Conservation (phyloP, 257 asterid species). For the Fraxinus quadrangulata region DNA sequence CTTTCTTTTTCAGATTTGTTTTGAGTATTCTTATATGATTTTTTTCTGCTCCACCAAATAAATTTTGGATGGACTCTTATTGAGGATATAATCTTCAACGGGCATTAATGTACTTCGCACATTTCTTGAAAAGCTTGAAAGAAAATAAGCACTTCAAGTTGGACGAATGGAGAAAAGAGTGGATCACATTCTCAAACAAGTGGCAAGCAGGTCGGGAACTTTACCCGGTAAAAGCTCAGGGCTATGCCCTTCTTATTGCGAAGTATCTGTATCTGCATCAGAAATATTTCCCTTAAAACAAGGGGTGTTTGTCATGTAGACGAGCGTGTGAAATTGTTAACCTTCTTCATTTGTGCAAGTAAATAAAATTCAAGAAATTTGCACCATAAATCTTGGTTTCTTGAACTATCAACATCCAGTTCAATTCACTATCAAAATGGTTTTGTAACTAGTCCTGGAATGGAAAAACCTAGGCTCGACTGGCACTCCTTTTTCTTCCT, state of each 20-base stretch:
- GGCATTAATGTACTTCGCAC: slow-evolving; percentile 72
- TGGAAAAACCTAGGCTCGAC: not conserved
- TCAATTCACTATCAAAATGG: not conserved
- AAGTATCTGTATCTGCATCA: slow-evolving; percentile 47
- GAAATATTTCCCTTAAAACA: slow-evolving; percentile 54
- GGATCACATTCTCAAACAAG: slow-evolving; percentile 81
- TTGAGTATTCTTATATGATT: not conserved
- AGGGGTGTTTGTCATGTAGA: not conserved
- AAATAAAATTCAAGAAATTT: not conserved
- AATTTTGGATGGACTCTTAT: slow-evolving; percentile 81
- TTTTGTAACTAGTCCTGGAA: not conserved
- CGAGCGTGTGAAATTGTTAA: not conserved
- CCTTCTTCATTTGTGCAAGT: slow-evolving; percentile 1
- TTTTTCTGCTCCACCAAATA: slow-evolving; percentile 60
- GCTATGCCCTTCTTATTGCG: slow-evolving; percentile 71
- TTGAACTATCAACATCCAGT: not conserved
- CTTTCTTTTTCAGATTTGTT: not conserved
- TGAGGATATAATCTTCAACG: slow-evolving; percentile 79
- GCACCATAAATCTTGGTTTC: not conserved
- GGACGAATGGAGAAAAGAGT: slow-evolving; percentile 82
- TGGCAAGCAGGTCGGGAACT: slow-evolving; percentile 72
- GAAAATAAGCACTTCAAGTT: slow-evolving; percentile 54
- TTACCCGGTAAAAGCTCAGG: slow-evolving; percentile 72
- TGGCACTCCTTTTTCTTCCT: not conserved
- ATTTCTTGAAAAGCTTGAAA: slow-evolving; percentile 52